These are phyloP conservation scores for Rhizopogon rudus DNA, from an alignment of 768 basidiomycete genomes.

Conservation along the genomic window DNA sequence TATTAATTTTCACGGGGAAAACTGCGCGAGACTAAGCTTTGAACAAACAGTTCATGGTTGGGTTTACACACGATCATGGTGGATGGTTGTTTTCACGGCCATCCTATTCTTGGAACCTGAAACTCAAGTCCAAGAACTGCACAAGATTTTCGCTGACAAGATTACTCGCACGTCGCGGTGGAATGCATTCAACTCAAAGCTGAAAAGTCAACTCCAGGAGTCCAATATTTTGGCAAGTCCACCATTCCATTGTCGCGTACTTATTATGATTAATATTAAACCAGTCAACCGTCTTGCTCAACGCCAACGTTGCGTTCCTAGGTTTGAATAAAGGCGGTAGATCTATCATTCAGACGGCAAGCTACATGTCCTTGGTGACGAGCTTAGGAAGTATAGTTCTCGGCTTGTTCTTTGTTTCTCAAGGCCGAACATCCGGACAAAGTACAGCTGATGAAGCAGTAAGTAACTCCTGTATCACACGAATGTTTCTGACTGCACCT, in stretches of 20 bases:
- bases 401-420: constrained; percentile 38
- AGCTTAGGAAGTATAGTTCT: constrained; percentile 39
- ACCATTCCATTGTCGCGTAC: neutral
- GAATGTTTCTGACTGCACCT: neutral
- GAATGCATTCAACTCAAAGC: constrained; percentile 36
- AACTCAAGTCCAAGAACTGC: constrained; percentile 39
- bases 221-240: constrained; percentile 45
- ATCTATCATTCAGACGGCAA: constrained; percentile 31
- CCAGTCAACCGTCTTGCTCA: constrained; percentile 52
- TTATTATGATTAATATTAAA: neutral
- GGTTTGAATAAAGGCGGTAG: constrained; percentile 33
- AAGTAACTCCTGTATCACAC: constrained; percentile 6
- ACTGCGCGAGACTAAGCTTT: constrained; percentile 35
- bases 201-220: constrained; percentile 47
- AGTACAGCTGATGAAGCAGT: constrained; percentile 31
- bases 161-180: constrained; percentile 38
- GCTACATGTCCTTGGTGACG: constrained; percentile 38
- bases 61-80: constrained; percentile 24
- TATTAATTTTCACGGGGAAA: constrained; percentile 38
- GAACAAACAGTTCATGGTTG: constrained; percentile 27
- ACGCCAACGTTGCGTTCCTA: constrained; percentile 54
- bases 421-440: constrained; percentile 31
- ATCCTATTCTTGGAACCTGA: constrained; percentile 48
- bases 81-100: constrained; percentile 34
- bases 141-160: constrained; percentile 45